Percentiles rank a stretch among this genome's conserved stretches.
phyloP scores from a whole-genome alignment of 495 filamentous ascomycete species.

The Schizothecium vesticola region DNA sequence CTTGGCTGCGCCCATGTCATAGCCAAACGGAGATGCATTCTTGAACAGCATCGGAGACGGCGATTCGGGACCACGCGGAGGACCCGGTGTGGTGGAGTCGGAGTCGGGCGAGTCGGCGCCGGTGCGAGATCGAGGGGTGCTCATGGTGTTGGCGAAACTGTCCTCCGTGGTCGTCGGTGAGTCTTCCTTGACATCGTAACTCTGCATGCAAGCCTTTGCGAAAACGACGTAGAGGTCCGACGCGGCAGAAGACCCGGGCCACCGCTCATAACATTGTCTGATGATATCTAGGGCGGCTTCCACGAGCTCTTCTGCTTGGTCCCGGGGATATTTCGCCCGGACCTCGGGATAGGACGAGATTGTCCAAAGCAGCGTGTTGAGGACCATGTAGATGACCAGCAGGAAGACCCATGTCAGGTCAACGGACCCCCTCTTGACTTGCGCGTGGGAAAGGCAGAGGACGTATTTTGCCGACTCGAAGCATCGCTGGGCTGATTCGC shows the following conservation, averaged over 20 bases:
- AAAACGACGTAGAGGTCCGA: constrained; percentile 72
- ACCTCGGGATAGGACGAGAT: constrained; percentile 73
- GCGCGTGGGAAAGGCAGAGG: constrained; percentile 68
- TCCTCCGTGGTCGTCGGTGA: constrained; percentile 43
- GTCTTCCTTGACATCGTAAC: constrained; percentile 62
- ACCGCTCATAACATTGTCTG: constrained; percentile 66
- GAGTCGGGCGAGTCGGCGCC: constrained; percentile 43
- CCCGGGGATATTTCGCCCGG: constrained; percentile 58
- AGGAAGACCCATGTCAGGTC: constrained; percentile 92
- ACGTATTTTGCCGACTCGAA: constrained; percentile 77
- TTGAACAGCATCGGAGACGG: constrained; percentile 25
- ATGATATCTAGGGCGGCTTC: constrained; percentile 69
- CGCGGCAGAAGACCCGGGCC: constrained; percentile 85
- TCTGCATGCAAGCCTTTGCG: constrained; percentile 74
- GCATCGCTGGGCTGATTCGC: constrained; percentile 66
- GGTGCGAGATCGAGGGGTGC: constrained; percentile 52
- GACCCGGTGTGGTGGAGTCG: constrained; percentile 22
- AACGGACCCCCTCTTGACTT: constrained; percentile 65
- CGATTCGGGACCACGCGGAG: constrained; percentile 19
- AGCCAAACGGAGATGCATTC: constrained; percentile 45
- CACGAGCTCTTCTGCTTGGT: constrained; percentile 67
- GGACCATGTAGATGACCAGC: constrained; percentile 75
- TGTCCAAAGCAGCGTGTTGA: constrained; percentile 85
- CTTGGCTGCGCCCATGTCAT: constrained; percentile 43
- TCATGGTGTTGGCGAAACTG: constrained; percentile 43